Evolutionary conservation across 768 basidiomycete genomes (phyloP).

Genomic region (Boletus eberwhitei): DNA sequence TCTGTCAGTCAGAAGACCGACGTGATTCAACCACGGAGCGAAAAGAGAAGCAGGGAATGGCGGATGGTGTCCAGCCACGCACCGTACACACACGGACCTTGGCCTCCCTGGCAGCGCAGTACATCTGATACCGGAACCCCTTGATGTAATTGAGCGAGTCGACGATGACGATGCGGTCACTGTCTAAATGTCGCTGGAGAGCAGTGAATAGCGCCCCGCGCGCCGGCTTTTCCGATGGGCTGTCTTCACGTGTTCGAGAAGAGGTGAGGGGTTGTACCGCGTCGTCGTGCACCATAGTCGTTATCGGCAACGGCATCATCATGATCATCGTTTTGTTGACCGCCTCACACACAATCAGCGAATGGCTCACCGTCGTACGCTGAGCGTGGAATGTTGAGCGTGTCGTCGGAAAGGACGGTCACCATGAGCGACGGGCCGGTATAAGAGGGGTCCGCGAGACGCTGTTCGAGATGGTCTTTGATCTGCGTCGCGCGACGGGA

Average conservation of each 20-base stretch:
- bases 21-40: not conserved
- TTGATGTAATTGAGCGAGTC: constrained; percentile 98
- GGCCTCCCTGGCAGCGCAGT: constrained; percentile 89
- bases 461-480: constrained; percentile 48
- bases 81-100: constrained; percentile 87
- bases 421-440: constrained; percentile 46
- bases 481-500: constrained; percentile 68
- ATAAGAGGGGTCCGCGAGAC: constrained; percentile 49
- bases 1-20: constrained; percentile 5
- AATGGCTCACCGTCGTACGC: constrained; percentile 67
- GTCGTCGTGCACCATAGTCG: too few relatives aligned
- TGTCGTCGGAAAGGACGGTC: constrained; percentile 69
- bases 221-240: constrained; percentile 83
- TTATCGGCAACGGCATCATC: not conserved
- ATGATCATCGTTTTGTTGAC: not conserved
- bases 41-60: not conserved
- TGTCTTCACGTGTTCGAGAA: constrained; percentile 43
- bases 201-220: constrained; percentile 81
- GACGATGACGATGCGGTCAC: constrained; percentile 78
- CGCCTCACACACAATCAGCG: not conserved
- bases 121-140: constrained; percentile 97
- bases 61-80: constrained; percentile 23
- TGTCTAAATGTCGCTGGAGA: constrained; percentile 68
- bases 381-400: constrained; percentile 56
- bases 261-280: too few relatives aligned